Conservation (phyloP, 768 basidiomycete species). For the Lepiota venenata region DNA sequence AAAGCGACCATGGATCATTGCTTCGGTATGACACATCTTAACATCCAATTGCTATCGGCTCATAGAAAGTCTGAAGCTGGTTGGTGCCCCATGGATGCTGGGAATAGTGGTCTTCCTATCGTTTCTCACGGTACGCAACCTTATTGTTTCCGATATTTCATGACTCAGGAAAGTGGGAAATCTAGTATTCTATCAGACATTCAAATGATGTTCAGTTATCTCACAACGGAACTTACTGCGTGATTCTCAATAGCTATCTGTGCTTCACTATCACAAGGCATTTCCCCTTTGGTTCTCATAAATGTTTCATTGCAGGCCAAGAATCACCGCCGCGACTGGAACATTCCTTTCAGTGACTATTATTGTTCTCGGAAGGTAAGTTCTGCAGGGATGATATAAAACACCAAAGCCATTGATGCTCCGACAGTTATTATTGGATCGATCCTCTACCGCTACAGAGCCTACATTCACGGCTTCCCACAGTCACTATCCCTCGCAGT, state of each 20-base stretch:
- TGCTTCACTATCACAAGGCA: neutral
- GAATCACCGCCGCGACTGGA: neutral
- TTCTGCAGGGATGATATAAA: too few relatives aligned
- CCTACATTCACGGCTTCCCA: neutral
- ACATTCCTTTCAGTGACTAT: neutral
- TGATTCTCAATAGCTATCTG: neutral
- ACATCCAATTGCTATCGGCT: neutral
- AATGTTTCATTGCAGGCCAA: neutral
- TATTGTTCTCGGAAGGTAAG: slow-evolving; percentile 1
- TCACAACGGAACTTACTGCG: slow-evolving; percentile 9
- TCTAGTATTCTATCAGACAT: slow-evolving; percentile 3
- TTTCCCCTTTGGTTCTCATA: neutral
- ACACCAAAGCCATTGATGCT: neutral
- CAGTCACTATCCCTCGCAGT: slow-evolving; percentile 2
- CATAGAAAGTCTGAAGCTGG: neutral
- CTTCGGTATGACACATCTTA: neutral
- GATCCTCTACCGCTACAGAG: slow-evolving; percentile 1
- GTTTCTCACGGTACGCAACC: neutral
- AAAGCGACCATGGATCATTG: neutral
- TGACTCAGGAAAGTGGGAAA: neutral
- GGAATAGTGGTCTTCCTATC: neutral
- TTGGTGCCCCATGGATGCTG: neutral
- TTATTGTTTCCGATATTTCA: neutral
- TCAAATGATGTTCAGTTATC: neutral
- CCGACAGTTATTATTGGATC: neutral